These are phyloP conservation scores for Polyplosphaeria fusca DNA, from an alignment of 495 filamentous ascomycete genomes.

Conservation along the genomic window DNA sequence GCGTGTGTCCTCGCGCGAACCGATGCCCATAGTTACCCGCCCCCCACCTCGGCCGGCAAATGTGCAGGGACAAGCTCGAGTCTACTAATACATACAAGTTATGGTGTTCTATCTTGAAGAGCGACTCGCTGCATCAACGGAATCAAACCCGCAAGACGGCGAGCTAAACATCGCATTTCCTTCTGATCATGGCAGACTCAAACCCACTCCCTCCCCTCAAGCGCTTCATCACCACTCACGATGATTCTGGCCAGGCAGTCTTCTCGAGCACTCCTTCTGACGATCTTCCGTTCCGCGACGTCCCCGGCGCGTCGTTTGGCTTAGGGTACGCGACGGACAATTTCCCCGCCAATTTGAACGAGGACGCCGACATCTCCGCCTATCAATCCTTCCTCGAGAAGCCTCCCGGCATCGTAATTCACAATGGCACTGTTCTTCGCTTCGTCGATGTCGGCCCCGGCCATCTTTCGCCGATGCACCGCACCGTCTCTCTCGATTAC, in stretches of 20 bases:
- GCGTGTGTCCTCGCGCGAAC: no score
- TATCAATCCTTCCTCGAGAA: slow-evolving; percentile 16
- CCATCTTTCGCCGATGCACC: slow-evolving; percentile 30
- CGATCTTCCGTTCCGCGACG: neutral
- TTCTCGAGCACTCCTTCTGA: slow-evolving; percentile 34
- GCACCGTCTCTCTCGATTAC: slow-evolving; percentile 35
- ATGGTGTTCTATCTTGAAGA: no score
- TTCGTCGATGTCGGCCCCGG: slow-evolving; percentile 27
- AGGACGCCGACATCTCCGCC: slow-evolving; percentile 29
- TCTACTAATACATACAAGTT: no score
- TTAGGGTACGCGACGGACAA: slow-evolving; percentile 30
- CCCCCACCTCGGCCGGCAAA: no score
- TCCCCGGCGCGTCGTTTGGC: slow-evolving; percentile 11
- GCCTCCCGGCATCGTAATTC: slow-evolving; percentile 40
- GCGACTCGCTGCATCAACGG: no score
- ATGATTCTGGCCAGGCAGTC: slow-evolving; percentile 31
- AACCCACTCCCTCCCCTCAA: neutral
- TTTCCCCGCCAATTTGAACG: slow-evolving; percentile 25
- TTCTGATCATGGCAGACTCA: neutral
- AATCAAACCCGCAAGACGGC: no score
- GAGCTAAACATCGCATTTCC: no score
- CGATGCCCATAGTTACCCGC: no score
- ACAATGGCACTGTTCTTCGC: slow-evolving; percentile 33
- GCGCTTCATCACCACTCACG: slow-evolving; percentile 35
- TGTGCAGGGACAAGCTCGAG: no score